Base-by-base conservation (phyloP, 1,139 yeast species). In the Scheffersomyces parashehatae region DNA sequence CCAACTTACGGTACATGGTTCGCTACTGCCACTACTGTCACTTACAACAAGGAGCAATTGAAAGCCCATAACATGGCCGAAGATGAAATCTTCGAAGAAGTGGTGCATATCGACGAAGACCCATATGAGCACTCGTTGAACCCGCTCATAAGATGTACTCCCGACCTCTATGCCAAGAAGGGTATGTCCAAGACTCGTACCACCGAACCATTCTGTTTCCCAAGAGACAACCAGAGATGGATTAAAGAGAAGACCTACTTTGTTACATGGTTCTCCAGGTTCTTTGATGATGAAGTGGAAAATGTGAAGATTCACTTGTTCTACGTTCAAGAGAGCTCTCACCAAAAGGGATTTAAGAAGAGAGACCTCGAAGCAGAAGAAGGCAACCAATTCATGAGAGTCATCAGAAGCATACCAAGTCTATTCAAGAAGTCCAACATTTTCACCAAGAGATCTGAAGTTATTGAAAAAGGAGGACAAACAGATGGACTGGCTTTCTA, bases 61-160 rank as follows among this genome's bases (percentile, higher is more conserved):
- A 73, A 82, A 53, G 91, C 90, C 0, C 88, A 84, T 51, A 83
- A 86, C 57, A 75, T 85, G 84, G 80, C 70, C 12, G 81, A 78
- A 1, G 83, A 70, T 50, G 85, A 82, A 33, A 58, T 66, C 0
- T 77, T 75, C 54, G 76, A 71, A 43, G 88, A 87, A 50, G 82
- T 78, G 36, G 56, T 65, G 36, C 74, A 64, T 56, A 59, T 77
- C 15, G 83, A 80, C 3, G 95, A 88, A 60, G 95, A 87, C 61
- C 73, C 76, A 13, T 78, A 87, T 1, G 85, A 87, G 56, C 83
- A 81, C 36, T 67, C 75, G 16, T 73, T 89, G 58, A 86, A 83
- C 56, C 97, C 97, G 0, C 64, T 89, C 43, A 78, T 88, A 55
- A 76, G 97, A 64, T 89, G 97, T 66, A 86, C 91, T 3, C 97